Base-by-base conservation (phyloP, 768 basidiomycete species). In the Omphalotus guepiniiformis region DNA sequence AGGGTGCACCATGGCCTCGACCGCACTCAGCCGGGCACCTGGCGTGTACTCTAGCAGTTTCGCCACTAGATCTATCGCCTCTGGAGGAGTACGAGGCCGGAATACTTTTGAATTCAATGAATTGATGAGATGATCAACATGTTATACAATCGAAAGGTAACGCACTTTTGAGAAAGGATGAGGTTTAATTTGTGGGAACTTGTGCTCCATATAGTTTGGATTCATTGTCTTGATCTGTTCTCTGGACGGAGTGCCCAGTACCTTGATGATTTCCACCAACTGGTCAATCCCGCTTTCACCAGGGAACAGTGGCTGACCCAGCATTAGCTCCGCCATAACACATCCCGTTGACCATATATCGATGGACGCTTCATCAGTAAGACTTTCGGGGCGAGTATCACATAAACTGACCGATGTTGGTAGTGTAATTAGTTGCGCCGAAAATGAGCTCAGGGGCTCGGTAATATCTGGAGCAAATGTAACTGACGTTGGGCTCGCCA, bases 171-270 rank as follows among this genome's bases (percentile, higher is more conserved):
- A 88, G 75, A 98, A 98, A 0, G 94, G 94, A 63, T 98, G 95
- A n/a, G 94, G 93, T 65, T 95, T 93, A 76, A 99, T 99, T 70
- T 98, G 95, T 1, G 96, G 96, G 76, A 99, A 99, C 70, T 98
- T 97, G 82, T 99, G 96, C 64, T 99, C 96, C 96, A 98, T 98
- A 71, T 99, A 99, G 73, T 99, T 99, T 47, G 96, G 96, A 70
- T 99, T 99, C 96, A 99, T 99, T 57, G 96, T 98, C 84, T 99
- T 98, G 80, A 99, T 99, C 69, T 99, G 96, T 64, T 98, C 96
- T 56, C 95, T 76, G 50, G 96, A 94, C 2, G 96, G 96, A 18
- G 96, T 99, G 13, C 96, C 96, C 45, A 99, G 82, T 36, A 99
- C 93, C 68, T 99, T 99, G 84, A 99, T 99, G 58, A 99, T 99